Conservation (phyloP, 2,329 filamentous ascomycete species). For the Tolypocladium album region DNA sequence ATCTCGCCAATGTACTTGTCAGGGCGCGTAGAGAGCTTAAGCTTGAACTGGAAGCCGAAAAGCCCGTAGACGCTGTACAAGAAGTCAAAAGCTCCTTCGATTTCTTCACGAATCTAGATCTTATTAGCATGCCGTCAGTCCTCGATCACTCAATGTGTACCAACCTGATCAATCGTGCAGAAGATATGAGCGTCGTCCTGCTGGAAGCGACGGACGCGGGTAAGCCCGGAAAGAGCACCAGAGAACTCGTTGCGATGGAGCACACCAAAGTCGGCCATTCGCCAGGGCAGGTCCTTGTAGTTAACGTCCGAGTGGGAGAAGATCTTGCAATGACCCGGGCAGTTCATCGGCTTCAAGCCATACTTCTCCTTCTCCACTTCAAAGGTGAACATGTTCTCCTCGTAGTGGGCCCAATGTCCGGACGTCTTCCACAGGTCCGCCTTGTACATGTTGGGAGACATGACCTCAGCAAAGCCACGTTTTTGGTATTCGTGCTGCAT, state of each 20-base stretch:
- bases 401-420: constrained; percentile 78
- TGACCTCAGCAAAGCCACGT: constrained; percentile 89
- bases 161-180: constrained; percentile 42
- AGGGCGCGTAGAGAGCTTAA: constrained; percentile 83
- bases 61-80: constrained; percentile 63
- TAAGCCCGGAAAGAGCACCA: constrained; percentile 81
- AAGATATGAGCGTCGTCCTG: constrained; percentile 97
- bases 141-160: neutral
- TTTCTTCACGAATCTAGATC: constrained; percentile 32
- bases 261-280: constrained; percentile 92
- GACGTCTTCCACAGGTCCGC: constrained; percentile 87
- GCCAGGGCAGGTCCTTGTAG: constrained; percentile 76
- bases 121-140: neutral
- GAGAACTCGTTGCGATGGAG: constrained; percentile 93
- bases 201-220: constrained; percentile 85
- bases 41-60: constrained; percentile 60
- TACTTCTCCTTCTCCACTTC: constrained; percentile 61
- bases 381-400: constrained; percentile 82
- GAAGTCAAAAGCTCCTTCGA: constrained; percentile 81
- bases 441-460: constrained; percentile 92
- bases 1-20: constrained; percentile 84
- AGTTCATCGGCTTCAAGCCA: constrained; percentile 96
- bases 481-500: constrained; percentile 84
- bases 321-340: constrained; percentile 84
- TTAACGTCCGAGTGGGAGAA: constrained; percentile 75